Evolutionary conservation across 176 grass and related monocot species (phyloP).

Genomic region (Rhynchospora breviuscula): DNA sequence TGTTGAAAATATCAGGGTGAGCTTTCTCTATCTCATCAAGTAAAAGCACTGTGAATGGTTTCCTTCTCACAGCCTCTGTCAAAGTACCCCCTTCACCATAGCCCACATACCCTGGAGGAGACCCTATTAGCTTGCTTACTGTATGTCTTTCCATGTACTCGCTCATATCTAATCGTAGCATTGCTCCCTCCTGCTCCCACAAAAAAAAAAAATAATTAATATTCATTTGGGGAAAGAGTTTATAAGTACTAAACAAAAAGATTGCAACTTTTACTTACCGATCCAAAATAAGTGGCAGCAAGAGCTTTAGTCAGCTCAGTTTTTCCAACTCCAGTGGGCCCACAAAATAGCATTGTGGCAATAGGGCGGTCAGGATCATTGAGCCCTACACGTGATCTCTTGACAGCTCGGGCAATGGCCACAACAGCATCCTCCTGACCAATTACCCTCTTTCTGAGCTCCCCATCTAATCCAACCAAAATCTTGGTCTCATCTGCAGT

Average conservation of each 20-base stretch:
- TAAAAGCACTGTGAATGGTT: slow-evolving; percentile 81
- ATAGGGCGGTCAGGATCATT: slow-evolving; percentile 87
- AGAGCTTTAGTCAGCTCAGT: slow-evolving; percentile 85
- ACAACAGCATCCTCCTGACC: slow-evolving; percentile 89
- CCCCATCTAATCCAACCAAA: slow-evolving; percentile 69
- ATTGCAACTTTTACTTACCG: slow-evolving; percentile 39
- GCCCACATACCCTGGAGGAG: slow-evolving; percentile 94
- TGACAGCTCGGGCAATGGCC: slow-evolving; percentile 79
- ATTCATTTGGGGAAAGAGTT: not conserved
- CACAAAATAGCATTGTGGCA: slow-evolving; percentile 82
- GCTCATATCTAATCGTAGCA: slow-evolving; percentile 96
- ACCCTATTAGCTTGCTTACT: slow-evolving; percentile 92
- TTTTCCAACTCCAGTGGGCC: slow-evolving; percentile 96
- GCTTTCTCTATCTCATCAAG: slow-evolving; percentile 99
- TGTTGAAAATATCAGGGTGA: slow-evolving; percentile 95
- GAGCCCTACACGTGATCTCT: slow-evolving; percentile 75
- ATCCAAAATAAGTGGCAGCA: slow-evolving; percentile 85
- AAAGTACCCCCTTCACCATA: slow-evolving; percentile 87
- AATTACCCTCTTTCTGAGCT: slow-evolving; percentile 81
- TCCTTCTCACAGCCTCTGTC: slow-evolving; percentile 87
- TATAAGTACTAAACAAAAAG: not conserved
- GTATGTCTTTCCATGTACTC: slow-evolving; percentile 96
- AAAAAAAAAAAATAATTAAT: slow-evolving; percentile 32
- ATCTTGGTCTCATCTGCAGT: slow-evolving; percentile 76
- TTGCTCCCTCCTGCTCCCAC: slow-evolving; percentile 60